These are phyloP conservation scores for Xylaria telfairii DNA, from an alignment of 495 filamentous ascomycete genomes.

Conservation along the genomic window DNA sequence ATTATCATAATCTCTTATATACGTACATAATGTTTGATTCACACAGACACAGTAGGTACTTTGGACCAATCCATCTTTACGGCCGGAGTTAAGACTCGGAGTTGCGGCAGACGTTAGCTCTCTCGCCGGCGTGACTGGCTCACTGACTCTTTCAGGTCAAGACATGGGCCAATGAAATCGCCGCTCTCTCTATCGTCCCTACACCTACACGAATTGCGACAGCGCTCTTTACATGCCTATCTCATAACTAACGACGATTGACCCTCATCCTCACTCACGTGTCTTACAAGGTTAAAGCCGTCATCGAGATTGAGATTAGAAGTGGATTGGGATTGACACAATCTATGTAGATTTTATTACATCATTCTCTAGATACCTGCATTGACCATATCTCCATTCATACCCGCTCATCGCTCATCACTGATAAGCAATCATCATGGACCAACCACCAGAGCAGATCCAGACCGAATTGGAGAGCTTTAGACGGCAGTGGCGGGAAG, in stretches of 20 bases:
- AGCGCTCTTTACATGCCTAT: background rate
- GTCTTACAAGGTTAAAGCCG: background rate
- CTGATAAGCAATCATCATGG: constrained; percentile 10
- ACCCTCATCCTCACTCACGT: no score
- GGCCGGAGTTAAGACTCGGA: constrained; percentile 19
- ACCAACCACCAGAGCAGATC: constrained; percentile 37
- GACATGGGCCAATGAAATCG: background rate
- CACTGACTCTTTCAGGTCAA: constrained; percentile 6
- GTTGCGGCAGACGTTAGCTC: constrained; percentile 11
- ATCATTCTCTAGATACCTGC: background rate
- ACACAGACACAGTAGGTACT: no score
- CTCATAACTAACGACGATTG: background rate
- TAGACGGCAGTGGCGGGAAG: constrained; percentile 81
- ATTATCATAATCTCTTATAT: background rate
- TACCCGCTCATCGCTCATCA: background rate
- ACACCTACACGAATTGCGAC: constrained; percentile 5
- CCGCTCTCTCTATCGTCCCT: background rate
- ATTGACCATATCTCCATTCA: background rate
- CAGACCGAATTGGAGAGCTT: constrained; percentile 81
- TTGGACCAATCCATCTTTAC: no score
- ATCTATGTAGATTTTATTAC: background rate
- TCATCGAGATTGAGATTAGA: background rate
- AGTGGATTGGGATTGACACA: background rate
- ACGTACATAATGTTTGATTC: no score
- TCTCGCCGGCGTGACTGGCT: constrained; percentile 23